Evolutionary conservation across 345 rosid species (phyloP).

Genomic region (Trapa incisa): DNA sequence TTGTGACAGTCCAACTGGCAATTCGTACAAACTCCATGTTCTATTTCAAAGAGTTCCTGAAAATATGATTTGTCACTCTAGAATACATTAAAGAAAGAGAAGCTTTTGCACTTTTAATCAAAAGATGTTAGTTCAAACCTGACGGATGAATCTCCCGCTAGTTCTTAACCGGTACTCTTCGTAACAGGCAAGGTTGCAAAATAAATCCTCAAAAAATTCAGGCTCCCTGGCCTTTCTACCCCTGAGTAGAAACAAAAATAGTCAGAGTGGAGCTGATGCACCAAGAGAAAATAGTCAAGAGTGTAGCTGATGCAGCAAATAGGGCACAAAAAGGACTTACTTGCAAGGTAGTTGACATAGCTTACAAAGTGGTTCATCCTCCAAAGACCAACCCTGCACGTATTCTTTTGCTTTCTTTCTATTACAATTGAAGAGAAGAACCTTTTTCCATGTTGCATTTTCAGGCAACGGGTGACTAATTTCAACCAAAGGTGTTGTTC

Average conservation of each 20-base stretch:
- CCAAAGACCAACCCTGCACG: slow-evolving; percentile 66
- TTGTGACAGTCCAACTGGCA: slow-evolving; percentile 83
- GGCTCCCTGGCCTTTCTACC: slow-evolving; percentile 61
- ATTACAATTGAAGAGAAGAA: slow-evolving; percentile 35
- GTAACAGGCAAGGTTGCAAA: slow-evolving; percentile 68
- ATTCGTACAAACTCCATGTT: slow-evolving; percentile 70
- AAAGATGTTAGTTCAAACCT: slow-evolving; percentile 31
- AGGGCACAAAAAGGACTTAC: slow-evolving; percentile 32
- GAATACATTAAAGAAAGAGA: background rate
- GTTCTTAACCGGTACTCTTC: slow-evolving; percentile 88
- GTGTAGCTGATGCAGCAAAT: slow-evolving; percentile 4
- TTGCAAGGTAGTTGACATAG: slow-evolving; percentile 75
- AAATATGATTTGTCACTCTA: slow-evolving; percentile 5
- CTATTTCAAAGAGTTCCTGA: slow-evolving; percentile 84
- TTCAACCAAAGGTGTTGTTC: slow-evolving; percentile 56
- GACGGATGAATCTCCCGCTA: slow-evolving; percentile 59
- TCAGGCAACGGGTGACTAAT: slow-evolving; percentile 64
- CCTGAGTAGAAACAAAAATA: slow-evolving; percentile 25
- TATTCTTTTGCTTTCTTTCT: slow-evolving; percentile 61
- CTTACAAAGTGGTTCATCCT: slow-evolving; percentile 82
- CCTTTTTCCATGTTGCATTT: slow-evolving; percentile 63
- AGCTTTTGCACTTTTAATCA: background rate
- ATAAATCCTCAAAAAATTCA: slow-evolving; percentile 90
- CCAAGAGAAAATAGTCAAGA: background rate
- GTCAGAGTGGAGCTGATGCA: slow-evolving; percentile 2